Conservation (phyloP, 805 yeast genomes). For the Suhomyces prunicola region DNA sequence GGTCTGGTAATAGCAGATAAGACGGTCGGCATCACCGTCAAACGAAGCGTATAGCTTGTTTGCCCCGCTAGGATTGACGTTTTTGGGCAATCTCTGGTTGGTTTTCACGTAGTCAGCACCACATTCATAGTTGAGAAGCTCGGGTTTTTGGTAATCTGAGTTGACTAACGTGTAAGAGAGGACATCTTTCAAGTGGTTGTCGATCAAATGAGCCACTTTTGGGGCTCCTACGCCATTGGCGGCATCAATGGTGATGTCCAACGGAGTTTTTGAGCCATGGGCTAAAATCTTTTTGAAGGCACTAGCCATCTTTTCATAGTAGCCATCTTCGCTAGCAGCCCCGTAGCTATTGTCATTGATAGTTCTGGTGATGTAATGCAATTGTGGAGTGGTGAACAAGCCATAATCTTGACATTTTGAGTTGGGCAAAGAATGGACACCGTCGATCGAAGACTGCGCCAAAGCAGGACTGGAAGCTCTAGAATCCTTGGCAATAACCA, state of each 20-base stretch:
- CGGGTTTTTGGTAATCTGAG: slow-evolving; percentile 50
- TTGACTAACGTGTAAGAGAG: slow-evolving; percentile 51
- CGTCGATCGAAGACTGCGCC: slow-evolving; percentile 55
- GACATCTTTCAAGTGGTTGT: slow-evolving; percentile 34
- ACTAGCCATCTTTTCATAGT: slow-evolving; percentile 57
- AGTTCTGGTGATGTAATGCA: slow-evolving; percentile 80
- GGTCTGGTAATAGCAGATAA: slow-evolving; percentile 69
- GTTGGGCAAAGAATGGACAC: slow-evolving; percentile 47
- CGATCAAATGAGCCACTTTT: slow-evolving; percentile 51
- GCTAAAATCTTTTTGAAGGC: slow-evolving; percentile 49
- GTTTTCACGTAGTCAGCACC: slow-evolving; percentile 98
- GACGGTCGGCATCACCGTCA: slow-evolving; percentile 97
- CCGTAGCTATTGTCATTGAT: slow-evolving; percentile 68
- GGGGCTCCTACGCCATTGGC: slow-evolving; percentile 98
- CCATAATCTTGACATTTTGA: slow-evolving; percentile 56
- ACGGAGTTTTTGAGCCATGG: slow-evolving; percentile 14
- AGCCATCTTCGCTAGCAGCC: slow-evolving; percentile 60
- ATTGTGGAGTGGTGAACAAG: slow-evolving; percentile 86
- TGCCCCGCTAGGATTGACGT: slow-evolving; percentile 42
- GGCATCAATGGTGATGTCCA: slow-evolving; percentile 69
- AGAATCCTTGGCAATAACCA: slow-evolving; percentile 82
- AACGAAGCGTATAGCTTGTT: slow-evolving; percentile 69
- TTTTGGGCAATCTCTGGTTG: slow-evolving; percentile 71
- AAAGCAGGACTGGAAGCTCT: slow-evolving; percentile 78
- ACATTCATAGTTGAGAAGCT: slow-evolving; percentile 67